phyloP scores from a whole-genome alignment of 2,329 filamentous ascomycete genomes.

The Colletotrichum sp. region DNA sequence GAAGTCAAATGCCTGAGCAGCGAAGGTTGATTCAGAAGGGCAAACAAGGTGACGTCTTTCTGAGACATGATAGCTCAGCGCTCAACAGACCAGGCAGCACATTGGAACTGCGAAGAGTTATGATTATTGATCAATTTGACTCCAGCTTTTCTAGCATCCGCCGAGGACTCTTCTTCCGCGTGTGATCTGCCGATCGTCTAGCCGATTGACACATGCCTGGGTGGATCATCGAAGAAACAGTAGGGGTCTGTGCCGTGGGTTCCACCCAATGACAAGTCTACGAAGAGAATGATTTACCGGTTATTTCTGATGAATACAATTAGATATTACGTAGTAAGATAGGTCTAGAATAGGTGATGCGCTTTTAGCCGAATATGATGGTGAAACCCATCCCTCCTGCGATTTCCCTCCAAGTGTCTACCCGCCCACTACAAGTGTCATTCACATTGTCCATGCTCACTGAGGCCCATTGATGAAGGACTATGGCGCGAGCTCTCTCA shows the following conservation, averaged over 20 bases:
- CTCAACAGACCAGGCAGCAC: not conserved
- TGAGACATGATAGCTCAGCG: not conserved
- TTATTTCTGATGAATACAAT: not conserved
- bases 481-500: constrained; percentile 61
- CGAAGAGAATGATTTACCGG: not conserved
- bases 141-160: not conserved
- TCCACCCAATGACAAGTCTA: not conserved
- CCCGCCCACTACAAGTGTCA: not conserved
- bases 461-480: constrained; percentile 63
- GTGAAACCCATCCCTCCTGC: not conserved
- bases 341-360: not conserved
- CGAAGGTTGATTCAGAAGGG: not conserved
- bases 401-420: not conserved
- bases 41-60: accelerated
- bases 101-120: not conserved
- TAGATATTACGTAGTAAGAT: not conserved
- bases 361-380: not conserved
- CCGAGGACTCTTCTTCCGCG: not conserved
- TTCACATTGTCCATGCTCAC: constrained; percentile 42
- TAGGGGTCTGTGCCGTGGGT: not conserved
- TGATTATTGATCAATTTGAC: not conserved
- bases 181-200: not conserved
- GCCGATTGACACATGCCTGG: not conserved
- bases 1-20: not conserved
- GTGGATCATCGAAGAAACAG: not conserved